Percentiles rank a stretch among this genome's conserved stretches.
Conservation (phyloP, 371 early-diverging fungal genomes). For the Mucor sp. region DNA sequence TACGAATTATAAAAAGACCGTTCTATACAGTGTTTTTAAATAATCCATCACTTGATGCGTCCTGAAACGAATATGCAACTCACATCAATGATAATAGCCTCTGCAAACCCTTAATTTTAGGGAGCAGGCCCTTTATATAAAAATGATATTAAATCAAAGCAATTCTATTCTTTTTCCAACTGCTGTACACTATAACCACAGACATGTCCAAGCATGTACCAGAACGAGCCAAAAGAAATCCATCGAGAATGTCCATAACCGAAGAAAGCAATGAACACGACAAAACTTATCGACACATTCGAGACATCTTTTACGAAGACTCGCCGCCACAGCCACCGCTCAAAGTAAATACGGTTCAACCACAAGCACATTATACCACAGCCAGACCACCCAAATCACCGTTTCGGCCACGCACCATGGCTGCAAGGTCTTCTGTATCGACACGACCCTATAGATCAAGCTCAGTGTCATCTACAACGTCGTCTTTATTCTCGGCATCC, state of each 20-base stretch:
- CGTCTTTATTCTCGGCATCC: conserved; percentile 3
- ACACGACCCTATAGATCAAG: conserved; percentile 2
- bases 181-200: not conserved
- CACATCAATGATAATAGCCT: not conserved
- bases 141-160: not conserved
- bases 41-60: not conserved
- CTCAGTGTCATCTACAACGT: conserved; percentile 10
- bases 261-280: not conserved
- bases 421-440: not conserved
- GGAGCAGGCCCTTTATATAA: not conserved
- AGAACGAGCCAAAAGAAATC: not conserved
- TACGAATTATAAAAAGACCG: not conserved
- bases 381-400: conserved; percentile 44
- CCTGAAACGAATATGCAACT: not conserved
- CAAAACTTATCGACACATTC: not conserved
- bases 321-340: not conserved
- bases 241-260: not conserved
- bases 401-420: conserved; percentile 14
- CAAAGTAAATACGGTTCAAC: conserved; percentile 4
- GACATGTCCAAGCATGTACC: not conserved
- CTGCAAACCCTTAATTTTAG: not conserved
- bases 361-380: not conserved
- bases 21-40: not conserved
- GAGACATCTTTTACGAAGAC: conserved; percentile 2
- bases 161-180: not conserved